Base-by-base conservation (phyloP, 208 protist species). In the Leishmania aethiopica region DNA sequence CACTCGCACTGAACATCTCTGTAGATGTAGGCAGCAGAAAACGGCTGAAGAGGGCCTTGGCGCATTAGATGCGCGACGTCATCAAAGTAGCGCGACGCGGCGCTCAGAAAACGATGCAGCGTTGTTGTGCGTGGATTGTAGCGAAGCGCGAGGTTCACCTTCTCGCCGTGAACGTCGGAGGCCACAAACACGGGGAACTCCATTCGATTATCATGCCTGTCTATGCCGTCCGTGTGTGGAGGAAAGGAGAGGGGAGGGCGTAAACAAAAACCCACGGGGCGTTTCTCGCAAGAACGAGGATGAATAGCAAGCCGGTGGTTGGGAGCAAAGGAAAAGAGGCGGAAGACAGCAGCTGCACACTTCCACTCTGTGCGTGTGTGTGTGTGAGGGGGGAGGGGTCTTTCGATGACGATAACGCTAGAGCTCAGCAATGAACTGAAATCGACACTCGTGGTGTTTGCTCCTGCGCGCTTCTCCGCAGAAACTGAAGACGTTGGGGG, bases 131-230 rank as follows among this genome's bases (percentile, higher is more conserved):
- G 78, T 7, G 82, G 82, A 28, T 78, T 47, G 60, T 79, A 86
- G 37, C 64, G 78, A 1, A 86, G 28, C 7, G 78, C 82, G 69
- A 97, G 83, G 73, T 97, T 97, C 2, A 94, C 78, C 70, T 97
- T 97, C 57, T 84, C 79, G 11, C 86, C 89, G 62, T 87, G 79
- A 57, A 90, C 88, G 37, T 97, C 94, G 6, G 92, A 86, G 8
- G 94, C 94, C 22, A 93, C 92, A 75, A 78, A 89, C 4, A 97
- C 79, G 4, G 85, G 84, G 69, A 92, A 94, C 70, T 86, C 77
- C 88, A 93, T 90, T 85, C 71, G 83, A 91, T 88, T 3, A 1
- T 7, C n/a, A 22, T 5, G 76, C 42, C 5, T 22, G 13, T 8
- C 55, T 32, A 59, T 6, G 37, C 49, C 8, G 32, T 59, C 42